phyloP scores from a whole-genome alignment of 2,329 filamentous ascomycete genomes.

The Esteya vermicola region DNA sequence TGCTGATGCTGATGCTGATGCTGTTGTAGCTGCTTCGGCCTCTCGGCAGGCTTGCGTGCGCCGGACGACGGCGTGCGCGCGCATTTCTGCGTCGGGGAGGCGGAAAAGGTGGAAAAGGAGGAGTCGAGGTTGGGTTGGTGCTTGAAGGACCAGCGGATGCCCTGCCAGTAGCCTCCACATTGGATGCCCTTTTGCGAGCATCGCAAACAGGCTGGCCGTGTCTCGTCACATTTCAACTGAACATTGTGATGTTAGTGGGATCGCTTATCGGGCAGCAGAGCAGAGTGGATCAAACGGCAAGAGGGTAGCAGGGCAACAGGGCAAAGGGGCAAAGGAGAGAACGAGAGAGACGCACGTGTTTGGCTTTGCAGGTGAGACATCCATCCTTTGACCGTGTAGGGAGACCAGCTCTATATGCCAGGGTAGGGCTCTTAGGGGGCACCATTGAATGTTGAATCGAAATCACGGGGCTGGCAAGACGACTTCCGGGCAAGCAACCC shows the following conservation, averaged over 20 bases:
- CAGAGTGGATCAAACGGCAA: too few relatives aligned
- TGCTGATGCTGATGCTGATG: too few relatives aligned
- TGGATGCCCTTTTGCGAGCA: conserved; percentile 14
- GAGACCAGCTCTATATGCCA: conserved; percentile 5
- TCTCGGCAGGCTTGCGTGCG: too few relatives aligned
- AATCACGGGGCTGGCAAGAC: background rate
- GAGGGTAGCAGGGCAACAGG: too few relatives aligned
- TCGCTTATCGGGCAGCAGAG: background rate
- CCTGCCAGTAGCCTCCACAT: conserved; percentile 16
- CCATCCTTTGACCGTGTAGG: conserved; percentile 5
- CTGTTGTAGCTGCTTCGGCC: too few relatives aligned
- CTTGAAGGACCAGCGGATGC: conserved; percentile 25
- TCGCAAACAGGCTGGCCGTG: conserved; percentile 13
- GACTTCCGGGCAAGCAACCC: background rate
- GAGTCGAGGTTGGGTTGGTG: conserved; percentile 15
- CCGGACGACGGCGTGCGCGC: background rate
- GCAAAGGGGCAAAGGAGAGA: too few relatives aligned
- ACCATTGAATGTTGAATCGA: background rate
- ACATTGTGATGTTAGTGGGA: background rate
- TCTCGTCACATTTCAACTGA: conserved; percentile 18
- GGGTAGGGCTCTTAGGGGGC: conserved; percentile 1
- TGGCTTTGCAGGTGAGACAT: conserved; percentile 6
- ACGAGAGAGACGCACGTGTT: conserved; percentile 1
- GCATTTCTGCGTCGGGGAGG: background rate
- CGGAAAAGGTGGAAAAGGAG: too few relatives aligned